A percentile compares a stretch with the other conserved stretches of the same genome.
Evolutionary conservation across 1,284 basidiomycete genomes (phyloP).

Genomic region (Lignosus rhinocerotis): DNA sequence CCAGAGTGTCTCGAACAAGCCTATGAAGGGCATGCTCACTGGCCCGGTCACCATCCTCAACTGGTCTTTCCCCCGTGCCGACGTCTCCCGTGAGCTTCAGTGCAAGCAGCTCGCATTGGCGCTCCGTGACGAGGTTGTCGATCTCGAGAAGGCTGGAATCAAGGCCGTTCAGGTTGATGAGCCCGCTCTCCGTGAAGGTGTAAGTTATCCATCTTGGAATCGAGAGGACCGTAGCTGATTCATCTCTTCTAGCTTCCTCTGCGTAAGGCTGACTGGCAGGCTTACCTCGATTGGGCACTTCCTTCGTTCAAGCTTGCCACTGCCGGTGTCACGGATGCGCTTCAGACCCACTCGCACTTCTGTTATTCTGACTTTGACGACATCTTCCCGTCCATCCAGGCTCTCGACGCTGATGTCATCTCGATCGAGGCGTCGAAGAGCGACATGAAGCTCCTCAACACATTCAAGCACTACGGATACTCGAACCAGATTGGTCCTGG

Average conservation of each 20-base stretch:
- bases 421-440: conserved; percentile 98
- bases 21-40: conserved; percentile 99
- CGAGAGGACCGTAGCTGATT: conserved; percentile 1
- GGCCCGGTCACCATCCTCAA: conserved; percentile 98
- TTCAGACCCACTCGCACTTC: conserved; percentile 98
- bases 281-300: conserved; percentile 95
- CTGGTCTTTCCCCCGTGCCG: conserved; percentile 99
- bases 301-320: conserved; percentile 97
- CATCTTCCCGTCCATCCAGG: conserved; percentile 97
- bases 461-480: conserved; percentile 96
- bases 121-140: conserved; percentile 97
- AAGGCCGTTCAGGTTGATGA: conserved; percentile 99
- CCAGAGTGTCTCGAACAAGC: conserved; percentile 90
- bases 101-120: conserved; percentile 98
- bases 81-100: conserved; percentile 95
- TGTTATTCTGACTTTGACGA: conserved; percentile 97
- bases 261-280: conserved; percentile 92
- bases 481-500: conserved; percentile 98
- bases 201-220: conserved; percentile 37
- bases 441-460: conserved; percentile 95
- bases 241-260: conserved; percentile 72
- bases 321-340: conserved; percentile 88
- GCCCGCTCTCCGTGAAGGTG: conserved; percentile 98
- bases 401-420: conserved; percentile 98
- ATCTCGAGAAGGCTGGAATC: conserved; percentile 98